Conservation (phyloP, 805 yeast species). For the Sugiyamaella lignohabitans region DNA sequence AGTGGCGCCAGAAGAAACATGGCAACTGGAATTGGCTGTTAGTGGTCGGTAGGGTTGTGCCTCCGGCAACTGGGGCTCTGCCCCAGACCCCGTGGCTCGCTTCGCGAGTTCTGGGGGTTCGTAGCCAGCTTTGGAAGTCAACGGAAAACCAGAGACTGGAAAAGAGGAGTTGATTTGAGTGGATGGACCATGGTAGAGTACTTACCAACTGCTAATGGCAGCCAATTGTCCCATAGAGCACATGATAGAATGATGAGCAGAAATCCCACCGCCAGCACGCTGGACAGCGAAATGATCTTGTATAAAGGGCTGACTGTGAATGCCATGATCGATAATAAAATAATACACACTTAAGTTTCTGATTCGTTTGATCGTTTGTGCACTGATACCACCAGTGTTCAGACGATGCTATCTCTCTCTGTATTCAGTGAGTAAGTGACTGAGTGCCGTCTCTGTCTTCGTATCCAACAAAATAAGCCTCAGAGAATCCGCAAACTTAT, state of each 20-base stretch:
- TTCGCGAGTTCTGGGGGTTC: background rate
- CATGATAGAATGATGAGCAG: constrained; percentile 82
- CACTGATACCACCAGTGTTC: too few species aligned
- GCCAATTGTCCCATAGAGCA: constrained; percentile 84
- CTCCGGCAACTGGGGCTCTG: too few species aligned
- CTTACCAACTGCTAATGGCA: constrained; percentile 68
- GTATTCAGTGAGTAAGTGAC: too few species aligned
- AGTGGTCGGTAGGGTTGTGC: background rate
- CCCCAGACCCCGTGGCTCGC: too few species aligned
- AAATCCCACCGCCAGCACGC: constrained; percentile 83
- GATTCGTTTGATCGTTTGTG: too few species aligned
- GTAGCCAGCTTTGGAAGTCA: background rate
- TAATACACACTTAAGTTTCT: too few species aligned
- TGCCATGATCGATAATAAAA: background rate
- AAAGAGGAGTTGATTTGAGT: too few species aligned
- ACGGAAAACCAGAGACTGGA: background rate
- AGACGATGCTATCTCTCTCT: too few species aligned
- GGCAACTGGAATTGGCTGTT: constrained; percentile 34
- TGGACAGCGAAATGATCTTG: constrained; percentile 67
- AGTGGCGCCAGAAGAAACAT: constrained; percentile 64
- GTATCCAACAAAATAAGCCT: too few species aligned
- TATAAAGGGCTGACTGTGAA: constrained; percentile 53
- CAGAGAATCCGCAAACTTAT: too few species aligned
- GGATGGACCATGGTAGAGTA: too few species aligned
- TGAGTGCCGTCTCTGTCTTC: too few species aligned